Conservation (phyloP, 345 rosid species). For the Gossypium turneri region DNA sequence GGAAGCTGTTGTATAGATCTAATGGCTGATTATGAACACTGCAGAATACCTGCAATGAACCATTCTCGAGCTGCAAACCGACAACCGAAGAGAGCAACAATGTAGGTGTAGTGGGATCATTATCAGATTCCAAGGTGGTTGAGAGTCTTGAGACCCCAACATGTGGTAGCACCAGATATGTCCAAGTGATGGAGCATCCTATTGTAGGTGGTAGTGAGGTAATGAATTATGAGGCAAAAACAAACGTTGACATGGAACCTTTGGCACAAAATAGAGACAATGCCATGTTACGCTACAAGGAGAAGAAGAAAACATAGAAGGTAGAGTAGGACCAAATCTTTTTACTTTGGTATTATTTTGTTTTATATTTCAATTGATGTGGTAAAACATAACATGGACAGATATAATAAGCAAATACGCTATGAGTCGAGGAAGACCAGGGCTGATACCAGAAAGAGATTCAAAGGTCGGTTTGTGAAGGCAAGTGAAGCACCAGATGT, state of each 20-base stretch:
- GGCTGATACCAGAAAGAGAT: constrained; percentile 89
- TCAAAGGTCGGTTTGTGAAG: constrained; percentile 91
- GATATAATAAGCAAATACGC: constrained; percentile 86
- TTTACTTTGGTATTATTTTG: not conserved
- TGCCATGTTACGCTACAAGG: constrained; percentile 94
- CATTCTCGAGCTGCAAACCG: constrained; percentile 34
- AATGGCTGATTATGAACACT: not conserved
- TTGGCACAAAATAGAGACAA: constrained; percentile 70
- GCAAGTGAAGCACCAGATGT: constrained; percentile 43
- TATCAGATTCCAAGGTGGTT: constrained; percentile 16
- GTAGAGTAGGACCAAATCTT: constrained; percentile 22
- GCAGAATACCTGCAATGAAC: constrained; percentile 9
- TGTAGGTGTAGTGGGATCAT: constrained; percentile 23
- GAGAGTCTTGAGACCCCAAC: constrained; percentile 19
- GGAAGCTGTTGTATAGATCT: not conserved
- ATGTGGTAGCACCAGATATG: constrained; percentile 27
- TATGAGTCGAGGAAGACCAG: constrained; percentile 93
- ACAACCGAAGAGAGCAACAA: constrained; percentile 52
- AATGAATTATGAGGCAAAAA: constrained; percentile 17
- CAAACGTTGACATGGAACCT: constrained; percentile 49
- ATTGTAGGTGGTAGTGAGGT: constrained; percentile 32
- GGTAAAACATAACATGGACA: constrained; percentile 18
- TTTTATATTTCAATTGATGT: not conserved
- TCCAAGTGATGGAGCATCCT: constrained; percentile 35
- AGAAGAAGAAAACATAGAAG: constrained; percentile 86